Base-by-base conservation (phyloP, 1,284 basidiomycete genomes). In the Apiotrichum sp. region DNA sequence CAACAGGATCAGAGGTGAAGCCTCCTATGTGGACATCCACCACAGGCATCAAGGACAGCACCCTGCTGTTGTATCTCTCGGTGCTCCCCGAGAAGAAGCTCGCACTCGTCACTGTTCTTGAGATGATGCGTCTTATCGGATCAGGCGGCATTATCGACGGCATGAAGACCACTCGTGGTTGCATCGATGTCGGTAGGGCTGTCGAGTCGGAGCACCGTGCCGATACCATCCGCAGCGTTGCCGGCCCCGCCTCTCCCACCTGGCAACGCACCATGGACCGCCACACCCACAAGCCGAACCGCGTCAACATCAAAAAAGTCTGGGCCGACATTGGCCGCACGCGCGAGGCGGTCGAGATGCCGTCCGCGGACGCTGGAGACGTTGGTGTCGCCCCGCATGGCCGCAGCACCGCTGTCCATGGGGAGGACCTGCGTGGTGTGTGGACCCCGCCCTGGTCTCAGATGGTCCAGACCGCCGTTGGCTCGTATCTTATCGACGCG, bases 171-270 rank as follows among this genome's bases (percentile, higher is more conserved):
- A 83, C 92, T 1, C 82, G 90, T 1, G 89, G 89, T 0, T 79
- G 96, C 54, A 77, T 96, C n/a, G 74, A 81, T 0, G 83, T 98
- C 33, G 95, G 93, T 0, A 85, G 82, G 60, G 88, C 89, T 0
- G 83, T 97, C 42, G 93, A 98, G 77, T 80, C 83, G 52, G 92
- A 96, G 76, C 87, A 92, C 78, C 87, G 91, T 69, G 84, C 88
- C 8, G 83, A 90, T 64, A 84, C 89, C 68, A 86, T 89, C 75
- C 84, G 82, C 66, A 80, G 79, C 62, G 82, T 74, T 16, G 66
- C 68, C 8, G 75, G 75, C 16, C 58, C 61, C 31, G 67, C 71
- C 50, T 72, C 71, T 31, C 52, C 53, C 4, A 45, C 65, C 3
- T 75, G 73, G 73, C 52, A 67, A 29, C 56, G 55, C 22, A 61